Evolutionary conservation across 768 basidiomycete species (phyloP).

Genomic region (Auriscalpium orientale): DNA sequence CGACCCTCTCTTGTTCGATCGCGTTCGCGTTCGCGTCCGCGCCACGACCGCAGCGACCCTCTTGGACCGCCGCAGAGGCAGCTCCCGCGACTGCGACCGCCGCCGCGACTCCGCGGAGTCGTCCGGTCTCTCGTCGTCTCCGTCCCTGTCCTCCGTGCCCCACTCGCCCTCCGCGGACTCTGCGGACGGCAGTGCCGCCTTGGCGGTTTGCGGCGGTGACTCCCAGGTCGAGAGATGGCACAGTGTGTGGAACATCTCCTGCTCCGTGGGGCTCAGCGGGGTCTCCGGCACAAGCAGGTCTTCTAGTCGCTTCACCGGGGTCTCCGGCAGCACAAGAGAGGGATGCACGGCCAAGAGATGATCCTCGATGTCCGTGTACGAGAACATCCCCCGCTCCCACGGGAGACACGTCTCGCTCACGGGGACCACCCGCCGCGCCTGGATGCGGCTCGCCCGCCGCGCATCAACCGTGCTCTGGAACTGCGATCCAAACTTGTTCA

Average conservation of each 20-base stretch:
- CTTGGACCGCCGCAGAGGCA: conserved; percentile 54
- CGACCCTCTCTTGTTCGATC: conserved; percentile 31
- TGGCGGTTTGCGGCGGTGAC: conserved; percentile 26
- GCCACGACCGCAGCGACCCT: conserved; percentile 56
- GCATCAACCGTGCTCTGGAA: conserved; percentile 48
- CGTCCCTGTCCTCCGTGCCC: neutral
- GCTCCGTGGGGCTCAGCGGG: conserved; percentile 62
- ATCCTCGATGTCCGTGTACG: conserved; percentile 20
- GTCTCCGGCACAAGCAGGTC: conserved; percentile 26
- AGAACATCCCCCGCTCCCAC: conserved; percentile 16
- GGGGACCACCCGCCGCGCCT: conserved; percentile 18
- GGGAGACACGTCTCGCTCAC: conserved; percentile 14
- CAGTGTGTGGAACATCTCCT: conserved; percentile 61
- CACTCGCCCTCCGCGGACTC: conserved; percentile 1
- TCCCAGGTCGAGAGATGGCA: conserved; percentile 34
- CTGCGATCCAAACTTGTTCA: conserved; percentile 58
- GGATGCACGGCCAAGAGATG: conserved; percentile 20
- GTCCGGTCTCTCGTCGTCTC: neutral
- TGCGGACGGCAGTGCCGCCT: neutral
- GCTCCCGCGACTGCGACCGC: conserved; percentile 19
- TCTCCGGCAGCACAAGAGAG: conserved; percentile 10
- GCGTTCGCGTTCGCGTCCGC: conserved; percentile 36
- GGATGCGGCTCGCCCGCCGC: conserved; percentile 21
- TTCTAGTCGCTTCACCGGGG: conserved; percentile 11
- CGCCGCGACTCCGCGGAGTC: neutral